These are phyloP conservation scores for Allium cepa DNA, from an alignment of 106 monocot species.

Conservation along the genomic window DNA sequence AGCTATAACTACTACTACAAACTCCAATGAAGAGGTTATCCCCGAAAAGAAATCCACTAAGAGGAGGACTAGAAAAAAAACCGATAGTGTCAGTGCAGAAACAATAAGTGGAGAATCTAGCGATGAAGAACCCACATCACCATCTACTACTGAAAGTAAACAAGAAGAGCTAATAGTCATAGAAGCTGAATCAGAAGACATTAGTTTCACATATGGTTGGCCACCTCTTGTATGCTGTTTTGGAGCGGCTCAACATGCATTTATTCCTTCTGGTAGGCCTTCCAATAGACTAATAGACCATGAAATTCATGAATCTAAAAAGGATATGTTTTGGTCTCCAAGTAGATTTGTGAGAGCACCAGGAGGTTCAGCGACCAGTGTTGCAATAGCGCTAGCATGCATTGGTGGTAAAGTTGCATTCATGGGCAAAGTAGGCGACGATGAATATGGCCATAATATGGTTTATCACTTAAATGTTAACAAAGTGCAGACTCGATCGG, in stretches of 20 bases:
- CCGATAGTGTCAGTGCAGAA: slow-evolving; percentile 10
- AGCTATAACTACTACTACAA: slow-evolving; percentile 21
- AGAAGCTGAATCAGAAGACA: slow-evolving; percentile 40
- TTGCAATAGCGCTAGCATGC: slow-evolving; percentile 73
- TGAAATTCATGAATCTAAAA: slow-evolving; percentile 58
- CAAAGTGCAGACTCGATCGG: slow-evolving; percentile 63
- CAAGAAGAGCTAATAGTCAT: slow-evolving; percentile 11
- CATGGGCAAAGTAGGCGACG: slow-evolving; percentile 92
- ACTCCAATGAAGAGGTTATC: slow-evolving; percentile 9
- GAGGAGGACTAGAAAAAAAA: slow-evolving; percentile 33
- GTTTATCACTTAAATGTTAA: slow-evolving; percentile 63
- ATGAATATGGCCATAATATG: slow-evolving; percentile 64
- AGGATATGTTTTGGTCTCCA: slow-evolving; percentile 76
- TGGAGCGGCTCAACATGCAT: slow-evolving; percentile 69
- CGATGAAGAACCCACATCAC: slow-evolving; percentile 10
- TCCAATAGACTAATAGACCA: slow-evolving; percentile 77
- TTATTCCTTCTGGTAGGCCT: slow-evolving; percentile 78
- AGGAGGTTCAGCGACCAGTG: slow-evolving; percentile 64
- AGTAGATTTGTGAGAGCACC: slow-evolving; percentile 68
- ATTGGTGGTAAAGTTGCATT: slow-evolving; percentile 70
- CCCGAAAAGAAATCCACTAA: slow-evolving; percentile 27
- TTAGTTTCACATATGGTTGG: slow-evolving; percentile 49
- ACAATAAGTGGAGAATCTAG: slow-evolving; percentile 8
- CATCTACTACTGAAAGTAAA: slow-evolving; percentile 10
- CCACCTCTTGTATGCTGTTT: slow-evolving; percentile 88